These are phyloP conservation scores for Cyberlindnera xishuangbannaensis DNA, from an alignment of 805 yeast species.

Conservation along the genomic window DNA sequence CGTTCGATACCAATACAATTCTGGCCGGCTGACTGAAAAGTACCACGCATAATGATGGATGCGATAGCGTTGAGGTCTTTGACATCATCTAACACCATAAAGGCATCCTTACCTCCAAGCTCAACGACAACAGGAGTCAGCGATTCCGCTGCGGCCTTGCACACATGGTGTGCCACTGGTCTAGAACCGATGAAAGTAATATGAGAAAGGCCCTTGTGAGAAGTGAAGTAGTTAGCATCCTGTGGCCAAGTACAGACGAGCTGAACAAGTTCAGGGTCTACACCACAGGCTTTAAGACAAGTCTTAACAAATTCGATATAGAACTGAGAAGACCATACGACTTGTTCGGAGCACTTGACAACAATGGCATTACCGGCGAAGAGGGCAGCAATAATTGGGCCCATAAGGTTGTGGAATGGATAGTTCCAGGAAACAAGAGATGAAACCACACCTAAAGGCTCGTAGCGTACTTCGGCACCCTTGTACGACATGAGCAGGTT, in stretches of 20 bases:
- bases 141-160: conserved; percentile 74
- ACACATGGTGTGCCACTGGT: conserved; percentile 87
- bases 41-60: conserved; percentile 86
- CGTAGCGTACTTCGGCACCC: conserved; percentile 89
- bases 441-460: conserved; percentile 81
- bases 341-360: conserved; percentile 93
- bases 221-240: conserved; percentile 79
- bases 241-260: conserved; percentile 85
- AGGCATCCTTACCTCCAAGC: conserved; percentile 94
- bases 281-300: conserved; percentile 68
- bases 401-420: conserved; percentile 91
- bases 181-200: conserved; percentile 95
- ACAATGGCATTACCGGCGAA: conserved; percentile 91
- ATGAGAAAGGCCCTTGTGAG: conserved; percentile 78
- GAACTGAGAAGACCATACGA: conserved; percentile 87
- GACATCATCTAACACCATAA: conserved; percentile 79
- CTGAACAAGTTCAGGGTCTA: conserved; percentile 80
- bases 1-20: conserved; percentile 97
- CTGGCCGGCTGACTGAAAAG: conserved; percentile 96
- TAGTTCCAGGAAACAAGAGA: conserved; percentile 97
- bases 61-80: conserved; percentile 52
- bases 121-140: conserved; percentile 94
- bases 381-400: conserved; percentile 84
- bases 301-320: conserved; percentile 66
- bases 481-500: conserved; percentile 83